Evolutionary conservation across 805 yeast species (phyloP).

Genomic region (Ogataea saltuana): DNA sequence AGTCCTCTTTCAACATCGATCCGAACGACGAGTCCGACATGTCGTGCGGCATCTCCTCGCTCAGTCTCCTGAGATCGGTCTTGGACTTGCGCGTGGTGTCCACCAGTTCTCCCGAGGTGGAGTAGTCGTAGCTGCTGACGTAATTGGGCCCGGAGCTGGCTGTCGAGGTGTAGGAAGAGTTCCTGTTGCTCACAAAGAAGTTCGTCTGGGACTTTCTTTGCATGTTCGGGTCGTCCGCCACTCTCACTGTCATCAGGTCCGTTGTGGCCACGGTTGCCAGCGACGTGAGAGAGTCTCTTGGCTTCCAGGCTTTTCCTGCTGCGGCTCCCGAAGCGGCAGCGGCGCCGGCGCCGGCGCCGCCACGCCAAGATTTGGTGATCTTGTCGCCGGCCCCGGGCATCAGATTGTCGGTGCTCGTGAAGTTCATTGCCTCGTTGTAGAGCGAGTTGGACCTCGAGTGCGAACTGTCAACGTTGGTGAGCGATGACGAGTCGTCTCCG

Average conservation of each 20-base stretch:
- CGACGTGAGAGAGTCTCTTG: constrained; percentile 69
- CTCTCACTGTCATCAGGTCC: constrained; percentile 74
- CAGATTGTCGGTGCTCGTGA: constrained; percentile 43
- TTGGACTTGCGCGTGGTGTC: constrained; percentile 13
- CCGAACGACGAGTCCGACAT: constrained; percentile 7
- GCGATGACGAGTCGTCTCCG: constrained; percentile 46
- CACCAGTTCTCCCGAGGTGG: constrained; percentile 18
- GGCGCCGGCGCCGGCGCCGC: constrained; percentile 23
- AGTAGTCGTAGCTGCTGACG: constrained; percentile 11
- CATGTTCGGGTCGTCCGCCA: constrained; percentile 59
- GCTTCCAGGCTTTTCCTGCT: constrained; percentile 39
- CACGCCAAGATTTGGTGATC: constrained; percentile 63
- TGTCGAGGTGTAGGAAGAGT: constrained; percentile 18
- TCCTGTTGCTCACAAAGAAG: constrained; percentile 39
- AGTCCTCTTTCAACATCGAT: constrained; percentile 7
- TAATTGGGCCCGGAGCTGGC: constrained; percentile 18
- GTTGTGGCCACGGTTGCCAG: constrained; percentile 84
- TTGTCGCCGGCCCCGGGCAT: constrained; percentile 32
- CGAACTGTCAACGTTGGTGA: constrained; percentile 52
- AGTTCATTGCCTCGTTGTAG: constrained; percentile 41
- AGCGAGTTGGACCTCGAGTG: constrained; percentile 33
- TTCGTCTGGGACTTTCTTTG: constrained; percentile 39
- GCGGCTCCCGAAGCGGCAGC: too few species aligned
- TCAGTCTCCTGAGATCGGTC: constrained; percentile 12
- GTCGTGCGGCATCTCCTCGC: constrained; percentile 19